Evolutionary conservation across 73 alveolate species (phyloP).

Genomic region (Uronychia setigera): DNA sequence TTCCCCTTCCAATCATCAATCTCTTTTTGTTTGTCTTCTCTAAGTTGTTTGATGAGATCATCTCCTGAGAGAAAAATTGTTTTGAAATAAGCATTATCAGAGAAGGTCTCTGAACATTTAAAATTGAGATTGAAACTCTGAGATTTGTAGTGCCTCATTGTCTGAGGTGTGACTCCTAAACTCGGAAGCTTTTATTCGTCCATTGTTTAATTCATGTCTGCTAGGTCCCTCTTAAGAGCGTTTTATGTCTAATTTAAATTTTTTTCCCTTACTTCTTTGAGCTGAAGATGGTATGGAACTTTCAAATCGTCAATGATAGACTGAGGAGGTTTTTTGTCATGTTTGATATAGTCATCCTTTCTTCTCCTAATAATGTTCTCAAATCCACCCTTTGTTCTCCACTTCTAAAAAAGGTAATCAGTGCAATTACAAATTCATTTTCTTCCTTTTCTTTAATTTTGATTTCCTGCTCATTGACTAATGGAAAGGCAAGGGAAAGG

Average conservation of each 20-base stretch:
- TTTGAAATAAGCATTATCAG: constrained; percentile 58
- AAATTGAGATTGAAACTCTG: constrained; percentile 29
- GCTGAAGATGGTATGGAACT: constrained; percentile 50
- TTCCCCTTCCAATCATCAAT: constrained; percentile 54
- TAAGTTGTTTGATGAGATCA: constrained; percentile 62
- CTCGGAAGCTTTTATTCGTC: neutral
- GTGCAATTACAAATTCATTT: constrained; percentile 21
- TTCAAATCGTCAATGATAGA: constrained; percentile 42
- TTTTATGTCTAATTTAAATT: neutral
- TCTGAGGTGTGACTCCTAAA: neutral
- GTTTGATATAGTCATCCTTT: constrained; percentile 29
- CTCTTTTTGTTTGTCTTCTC: constrained; percentile 36
- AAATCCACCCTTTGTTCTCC: constrained; percentile 69
- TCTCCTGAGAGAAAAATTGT: constrained; percentile 70
- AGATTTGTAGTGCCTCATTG: constrained; percentile 14
- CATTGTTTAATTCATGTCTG: neutral
- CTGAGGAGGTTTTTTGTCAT: constrained; percentile 63
- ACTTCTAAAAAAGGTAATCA: constrained; percentile 7
- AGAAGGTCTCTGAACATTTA: constrained; percentile 36
- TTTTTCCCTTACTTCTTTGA: neutral
- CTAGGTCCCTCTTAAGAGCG: neutral
- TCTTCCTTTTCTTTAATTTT: constrained; percentile 47
- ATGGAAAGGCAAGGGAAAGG: constrained; percentile 69
- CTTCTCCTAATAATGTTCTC: constrained; percentile 38
- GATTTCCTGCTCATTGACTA: constrained; percentile 66